A percentile compares a stretch with the other conserved stretches of the same genome.
Conservation (phyloP, 257 asterid species). For the Marsdenia floribunda region DNA sequence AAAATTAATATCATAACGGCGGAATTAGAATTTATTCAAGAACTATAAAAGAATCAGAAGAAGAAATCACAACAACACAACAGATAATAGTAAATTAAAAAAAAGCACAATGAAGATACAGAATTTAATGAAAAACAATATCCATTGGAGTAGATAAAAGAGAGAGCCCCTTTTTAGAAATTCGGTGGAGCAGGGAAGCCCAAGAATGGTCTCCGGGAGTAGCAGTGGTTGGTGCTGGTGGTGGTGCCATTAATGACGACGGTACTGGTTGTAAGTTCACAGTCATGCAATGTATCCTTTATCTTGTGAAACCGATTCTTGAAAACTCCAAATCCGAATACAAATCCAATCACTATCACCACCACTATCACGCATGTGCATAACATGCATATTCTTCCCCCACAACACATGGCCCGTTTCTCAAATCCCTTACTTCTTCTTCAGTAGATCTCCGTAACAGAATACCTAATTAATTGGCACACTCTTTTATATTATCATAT, state of each 20-base stretch:
- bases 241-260: constrained; percentile 1
- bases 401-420: constrained; percentile 48
- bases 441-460: not conserved
- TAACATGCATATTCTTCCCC: constrained; percentile 46
- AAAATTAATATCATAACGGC: not conserved
- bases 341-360: constrained; percentile 49
- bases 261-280: constrained; percentile 13
- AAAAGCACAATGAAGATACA: too few relatives aligned
- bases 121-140: too few relatives aligned
- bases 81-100: too few relatives aligned
- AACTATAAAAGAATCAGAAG: not conserved
- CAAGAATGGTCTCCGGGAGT: constrained; percentile 37
- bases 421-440: not conserved
- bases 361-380: constrained; percentile 39
- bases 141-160: too few relatives aligned
- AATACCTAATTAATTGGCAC: not conserved
- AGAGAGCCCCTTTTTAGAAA: not conserved
- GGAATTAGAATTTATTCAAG: not conserved
- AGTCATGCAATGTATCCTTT: constrained; percentile 34
- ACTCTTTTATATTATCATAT: not conserved
- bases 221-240: not conserved
- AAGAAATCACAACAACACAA: not conserved
- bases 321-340: constrained; percentile 76
- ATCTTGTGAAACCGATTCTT: constrained; percentile 56
- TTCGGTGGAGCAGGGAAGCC: constrained; percentile 51